Percentiles rank a stretch among this genome's conserved stretches.
Conservation (phyloP, 306 rosid genomes). For the Vachellia pachyceras region DNA sequence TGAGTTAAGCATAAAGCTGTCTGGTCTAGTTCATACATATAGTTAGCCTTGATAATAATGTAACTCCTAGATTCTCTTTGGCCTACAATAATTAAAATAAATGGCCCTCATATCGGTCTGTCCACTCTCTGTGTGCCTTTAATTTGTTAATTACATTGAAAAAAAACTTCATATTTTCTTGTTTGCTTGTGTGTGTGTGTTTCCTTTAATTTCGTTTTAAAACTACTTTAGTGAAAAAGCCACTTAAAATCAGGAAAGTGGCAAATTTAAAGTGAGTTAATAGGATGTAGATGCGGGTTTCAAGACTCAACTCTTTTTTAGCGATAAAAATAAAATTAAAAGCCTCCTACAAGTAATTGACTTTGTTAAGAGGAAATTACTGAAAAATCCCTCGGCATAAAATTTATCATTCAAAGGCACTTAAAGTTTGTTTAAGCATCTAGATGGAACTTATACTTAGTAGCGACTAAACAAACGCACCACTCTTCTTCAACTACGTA, state of each 20-base stretch:
- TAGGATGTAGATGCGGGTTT: background rate
- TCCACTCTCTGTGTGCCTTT: background rate
- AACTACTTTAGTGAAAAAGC: background rate
- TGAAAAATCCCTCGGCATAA: too few relatives aligned
- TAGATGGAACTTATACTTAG: too few relatives aligned
- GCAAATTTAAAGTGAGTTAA: background rate
- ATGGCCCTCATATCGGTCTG: background rate
- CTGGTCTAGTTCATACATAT: too few relatives aligned
- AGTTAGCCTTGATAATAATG: rapidly evolving
- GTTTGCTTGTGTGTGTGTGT: background rate
- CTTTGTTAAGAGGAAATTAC: too few relatives aligned
- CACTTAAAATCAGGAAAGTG: background rate
- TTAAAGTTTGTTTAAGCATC: too few relatives aligned
- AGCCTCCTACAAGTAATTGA: background rate
- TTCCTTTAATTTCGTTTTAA: background rate
- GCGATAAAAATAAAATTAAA: background rate
- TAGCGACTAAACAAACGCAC: too few relatives aligned
- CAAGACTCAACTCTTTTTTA: background rate
- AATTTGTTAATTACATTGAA: background rate
- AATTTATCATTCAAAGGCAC: too few relatives aligned
- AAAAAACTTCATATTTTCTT: background rate
- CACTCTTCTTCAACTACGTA: too few relatives aligned
- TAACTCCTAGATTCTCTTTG: background rate
- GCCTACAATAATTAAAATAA: background rate
- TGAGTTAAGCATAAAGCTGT: too few relatives aligned